Evolutionary conservation across 495 filamentous ascomycete genomes (phyloP), one percentile per base, ranked within the genome.

Genomic region (Bryoglossum gracile): DNA sequence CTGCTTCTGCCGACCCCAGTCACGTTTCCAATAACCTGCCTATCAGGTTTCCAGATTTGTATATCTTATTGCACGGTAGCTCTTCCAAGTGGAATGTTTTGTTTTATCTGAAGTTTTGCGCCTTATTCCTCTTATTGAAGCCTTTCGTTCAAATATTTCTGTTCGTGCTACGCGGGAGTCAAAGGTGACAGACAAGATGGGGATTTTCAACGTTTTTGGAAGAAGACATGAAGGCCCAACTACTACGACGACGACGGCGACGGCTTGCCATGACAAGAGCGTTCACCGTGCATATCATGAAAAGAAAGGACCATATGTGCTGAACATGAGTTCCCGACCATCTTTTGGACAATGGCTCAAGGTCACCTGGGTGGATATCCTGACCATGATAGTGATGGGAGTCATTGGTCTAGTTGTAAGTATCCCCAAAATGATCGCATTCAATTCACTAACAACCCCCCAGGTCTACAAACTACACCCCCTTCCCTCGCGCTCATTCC

Each of bases 401-500:
- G 72, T 66, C 4, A 63, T 80, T 43, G 75, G 76, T 8, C 66
- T 82, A 0, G 77, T 72, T 14, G 79, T 82, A 68, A 44, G 72
- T 67, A 10, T 8, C 33, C 23, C 43, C 30, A 11, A 39, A 8
- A 16, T 19, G 16, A 13, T 21, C 26, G 2, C 28, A 5, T 45
- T 1, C n/a, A 25, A 18, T 14, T 14, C 19, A n/a, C n/a, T n/a
- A n/a, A n/a, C n/a, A n/a, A n/a, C n/a, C 8, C 33, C 5, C 8
- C 46, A 80, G 76, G 63, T 80, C 44, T 82, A 81, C 59, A 59
- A 67, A 49, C 74, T 76, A 8, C 63, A 70, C 5, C 78, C 78
- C 0, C 48, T 46, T 6, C 48, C 53, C 4, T 51, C 53, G 3
- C 42, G 53, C 11, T 56, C 53, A 18, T 81, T 82, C 56, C 68